Evolutionary conservation across 169 alveolate species (phyloP), one percentile per base, ranked within the genome.

Genomic region (Plasmodium cynomolgi): DNA sequence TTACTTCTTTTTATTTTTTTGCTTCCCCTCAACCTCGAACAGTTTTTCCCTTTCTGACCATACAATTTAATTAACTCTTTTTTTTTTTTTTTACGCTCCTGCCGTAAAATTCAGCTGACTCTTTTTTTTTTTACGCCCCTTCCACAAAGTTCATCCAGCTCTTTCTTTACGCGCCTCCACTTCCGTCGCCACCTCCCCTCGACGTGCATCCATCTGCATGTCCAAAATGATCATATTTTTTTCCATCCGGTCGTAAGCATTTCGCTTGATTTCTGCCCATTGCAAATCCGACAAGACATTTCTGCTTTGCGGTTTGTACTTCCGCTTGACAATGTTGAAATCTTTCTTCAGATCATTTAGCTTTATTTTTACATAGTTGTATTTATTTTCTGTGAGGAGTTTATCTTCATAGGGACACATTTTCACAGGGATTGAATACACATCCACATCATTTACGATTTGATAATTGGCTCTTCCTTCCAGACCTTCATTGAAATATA

Each of bases 401-500:
- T 50, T 85, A 54, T 85, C 72, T 15, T 75, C 81, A 20, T 85
- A 77, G 1, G 93, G 93, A 37, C 85, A 85, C 93, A 85, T 85
- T 34, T 77, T 85, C 29, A 29, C 58, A 54, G 93, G 93, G 11
- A 79, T 85, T 13, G 93, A n/a, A 54, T 85, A 85, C 17, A 85
- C 47, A 77, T 85, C 93, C 0, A 85, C 85, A 50, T 74, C 93
- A 4, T 34, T 85, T 29, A 85, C 93, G 1, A 85, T 75, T 74
- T 85, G 54, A 34, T 50, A 85, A n/a, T 20, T 75, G 3, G 44
- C 1, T 50, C 85, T 74, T 75, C 93, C 93, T 85, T 85, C 93
- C 7, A 85, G 17, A 17, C 93, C 93, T 77, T 85, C 93, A 85
- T 85, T 85, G 47, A 47, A 85, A 50, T 74, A 85, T n/a, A 85